These are phyloP conservation scores for Aegilops sharonensis DNA, from an alignment of 176 grass and related monocot genomes.

Conservation along the genomic window DNA sequence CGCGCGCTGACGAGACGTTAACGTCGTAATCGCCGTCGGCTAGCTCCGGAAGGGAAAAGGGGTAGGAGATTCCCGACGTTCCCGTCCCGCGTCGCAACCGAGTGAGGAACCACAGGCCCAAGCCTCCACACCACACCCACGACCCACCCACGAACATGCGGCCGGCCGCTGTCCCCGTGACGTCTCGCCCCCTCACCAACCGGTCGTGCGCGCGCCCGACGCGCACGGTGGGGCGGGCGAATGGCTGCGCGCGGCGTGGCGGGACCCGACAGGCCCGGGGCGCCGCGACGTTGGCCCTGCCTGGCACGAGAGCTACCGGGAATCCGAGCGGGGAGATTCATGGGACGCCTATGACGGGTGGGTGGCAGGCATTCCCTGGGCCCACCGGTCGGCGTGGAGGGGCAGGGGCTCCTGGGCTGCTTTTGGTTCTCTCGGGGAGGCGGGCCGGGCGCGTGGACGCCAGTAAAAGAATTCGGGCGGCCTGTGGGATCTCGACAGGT, in stretches of 20 bases:
- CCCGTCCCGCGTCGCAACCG: neutral
- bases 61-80: neutral
- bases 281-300: neutral
- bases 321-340: neutral
- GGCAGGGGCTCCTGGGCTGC: neutral
- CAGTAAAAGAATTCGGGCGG: neutral
- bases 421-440: neutral
- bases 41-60: neutral
- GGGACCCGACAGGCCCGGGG: neutral
- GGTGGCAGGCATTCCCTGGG: accelerated
- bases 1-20: neutral
- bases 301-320: neutral
- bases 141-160: constrained; percentile 8
- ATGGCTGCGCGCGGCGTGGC: neutral
- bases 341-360: neutral
- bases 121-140: constrained; percentile 32
- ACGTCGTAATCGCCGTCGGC: neutral
- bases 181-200: neutral
- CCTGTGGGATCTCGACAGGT: constrained; percentile 41
- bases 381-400: neutral
- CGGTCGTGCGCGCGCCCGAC: neutral
- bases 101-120: neutral
- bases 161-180: constrained; percentile 10
- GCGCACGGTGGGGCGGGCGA: neutral
- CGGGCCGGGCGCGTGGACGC: constrained; percentile 28